Evolutionary conservation across 2,329 filamentous ascomycete species (phyloP).

Genomic region (Aureobasidium leucospermi): DNA sequence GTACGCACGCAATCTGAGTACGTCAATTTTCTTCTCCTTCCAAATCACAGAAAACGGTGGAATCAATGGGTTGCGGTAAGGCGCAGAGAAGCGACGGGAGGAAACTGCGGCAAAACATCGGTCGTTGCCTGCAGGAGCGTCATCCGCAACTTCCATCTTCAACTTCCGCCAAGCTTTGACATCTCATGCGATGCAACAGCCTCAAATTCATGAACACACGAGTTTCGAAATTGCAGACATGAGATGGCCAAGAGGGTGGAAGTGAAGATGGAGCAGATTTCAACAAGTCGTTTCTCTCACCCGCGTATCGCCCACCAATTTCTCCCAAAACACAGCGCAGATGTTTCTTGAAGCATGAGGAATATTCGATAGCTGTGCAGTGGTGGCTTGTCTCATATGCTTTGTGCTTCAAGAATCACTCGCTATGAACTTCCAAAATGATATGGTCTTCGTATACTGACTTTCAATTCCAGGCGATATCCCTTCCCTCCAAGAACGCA

Average conservation of each 20-base stretch:
- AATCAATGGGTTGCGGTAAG: background rate
- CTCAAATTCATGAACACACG: too few relatives aligned
- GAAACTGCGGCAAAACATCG: background rate
- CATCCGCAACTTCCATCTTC: background rate
- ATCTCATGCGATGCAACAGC: background rate
- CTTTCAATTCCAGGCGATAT: background rate
- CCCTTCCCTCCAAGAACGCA: background rate
- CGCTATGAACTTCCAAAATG: too few relatives aligned
- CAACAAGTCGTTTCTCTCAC: too few relatives aligned
- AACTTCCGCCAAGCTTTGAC: background rate
- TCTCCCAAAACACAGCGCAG: too few relatives aligned
- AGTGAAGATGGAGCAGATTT: too few relatives aligned
- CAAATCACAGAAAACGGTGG: conserved; percentile 22
- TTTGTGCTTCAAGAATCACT: too few relatives aligned
- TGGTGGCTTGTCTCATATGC: too few relatives aligned
- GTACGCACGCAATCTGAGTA: background rate
- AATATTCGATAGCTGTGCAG: too few relatives aligned
- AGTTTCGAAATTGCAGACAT: too few relatives aligned
- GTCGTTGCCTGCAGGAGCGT: background rate
- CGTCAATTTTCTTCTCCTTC: conserved; percentile 21
- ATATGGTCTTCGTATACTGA: background rate
- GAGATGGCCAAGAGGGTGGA: too few relatives aligned
- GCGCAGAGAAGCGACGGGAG: background rate
- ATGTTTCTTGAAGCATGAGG: too few relatives aligned
- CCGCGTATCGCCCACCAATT: too few relatives aligned